Evolutionary conservation across 176 grass and related monocot genomes (phyloP).

Genomic region (Leersia perrieri): DNA sequence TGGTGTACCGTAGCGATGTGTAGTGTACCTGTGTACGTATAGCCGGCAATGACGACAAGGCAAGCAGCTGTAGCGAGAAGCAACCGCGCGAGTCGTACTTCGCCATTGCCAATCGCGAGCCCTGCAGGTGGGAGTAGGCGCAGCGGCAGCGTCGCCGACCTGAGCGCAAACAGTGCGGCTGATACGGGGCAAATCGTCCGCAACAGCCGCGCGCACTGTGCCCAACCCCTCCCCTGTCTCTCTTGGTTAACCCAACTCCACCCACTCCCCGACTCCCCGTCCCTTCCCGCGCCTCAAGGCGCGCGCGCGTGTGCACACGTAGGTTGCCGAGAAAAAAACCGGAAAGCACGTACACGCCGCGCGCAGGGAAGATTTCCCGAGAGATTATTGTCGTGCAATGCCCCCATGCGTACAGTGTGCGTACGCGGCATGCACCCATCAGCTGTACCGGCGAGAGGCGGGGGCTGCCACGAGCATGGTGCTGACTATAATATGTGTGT

Average conservation of each 20-base stretch:
- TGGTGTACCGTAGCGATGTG: neutral
- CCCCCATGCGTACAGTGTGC: neutral
- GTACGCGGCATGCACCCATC: conserved; percentile 2
- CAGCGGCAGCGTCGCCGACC: neutral
- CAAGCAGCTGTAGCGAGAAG: neutral
- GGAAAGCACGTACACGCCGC: neutral
- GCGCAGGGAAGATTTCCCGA: neutral
- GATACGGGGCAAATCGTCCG: conserved; percentile 18
- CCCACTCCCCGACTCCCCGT: neutral
- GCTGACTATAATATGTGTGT: neutral
- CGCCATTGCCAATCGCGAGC: neutral
- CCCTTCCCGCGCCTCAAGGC: too few species aligned
- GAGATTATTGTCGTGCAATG: neutral
- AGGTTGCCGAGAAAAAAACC: too few species aligned
- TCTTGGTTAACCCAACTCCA: neutral
- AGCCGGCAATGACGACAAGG: too few species aligned
- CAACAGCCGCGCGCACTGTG: conserved; percentile 1
- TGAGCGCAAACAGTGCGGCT: conserved; percentile 6
- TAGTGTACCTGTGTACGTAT: too few species aligned
- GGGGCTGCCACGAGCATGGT: neutral
- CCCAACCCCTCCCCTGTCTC: neutral
- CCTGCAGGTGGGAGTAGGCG: too few species aligned
- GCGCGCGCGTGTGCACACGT: too few species aligned
- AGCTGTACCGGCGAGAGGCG: neutral
- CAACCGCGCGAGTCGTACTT: neutral